Evolutionary conservation across 2,329 filamentous ascomycete species (phyloP).

Genomic region (Grosmannia clavigera): DNA sequence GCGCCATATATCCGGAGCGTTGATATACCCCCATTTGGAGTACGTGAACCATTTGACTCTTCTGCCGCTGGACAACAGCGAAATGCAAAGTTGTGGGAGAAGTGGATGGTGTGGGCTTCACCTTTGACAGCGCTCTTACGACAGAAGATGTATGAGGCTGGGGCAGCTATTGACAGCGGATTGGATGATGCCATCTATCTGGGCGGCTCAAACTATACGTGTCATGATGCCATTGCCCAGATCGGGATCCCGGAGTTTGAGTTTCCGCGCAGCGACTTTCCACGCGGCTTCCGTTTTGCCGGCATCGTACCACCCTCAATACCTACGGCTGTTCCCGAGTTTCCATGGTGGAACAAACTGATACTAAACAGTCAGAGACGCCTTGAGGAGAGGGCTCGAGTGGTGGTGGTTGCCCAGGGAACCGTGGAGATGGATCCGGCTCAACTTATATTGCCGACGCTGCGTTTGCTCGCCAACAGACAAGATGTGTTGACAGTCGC

Average conservation of each 20-base stretch:
- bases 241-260: conserved; percentile 25
- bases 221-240: conserved; percentile 23
- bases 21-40: conserved; percentile 23
- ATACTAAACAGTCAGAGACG: conserved; percentile 13
- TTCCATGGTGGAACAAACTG: conserved; percentile 24
- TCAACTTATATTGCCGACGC: conserved; percentile 25
- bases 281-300: conserved; percentile 20
- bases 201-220: conserved; percentile 22
- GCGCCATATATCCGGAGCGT: conserved; percentile 22
- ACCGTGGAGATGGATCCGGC: conserved; percentile 25
- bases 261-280: conserved; percentile 25
- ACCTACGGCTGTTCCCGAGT: not conserved
- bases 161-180: conserved; percentile 11
- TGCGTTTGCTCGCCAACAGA: conserved; percentile 18
- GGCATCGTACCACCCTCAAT: conserved; percentile 19
- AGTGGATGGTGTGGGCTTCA: conserved; percentile 16
- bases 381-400: conserved; percentile 13
- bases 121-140: conserved; percentile 17
- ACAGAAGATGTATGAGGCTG: conserved; percentile 17
- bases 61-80: conserved; percentile 15
- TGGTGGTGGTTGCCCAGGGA: conserved; percentile 27
- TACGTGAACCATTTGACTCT: conserved; percentile 19
- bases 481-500: conserved; percentile 20
- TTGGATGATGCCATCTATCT: conserved; percentile 15
- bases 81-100: conserved; percentile 18